phyloP scores from a whole-genome alignment of 352 stramenopile species.

The Nannochloropsis limnetica region DNA sequence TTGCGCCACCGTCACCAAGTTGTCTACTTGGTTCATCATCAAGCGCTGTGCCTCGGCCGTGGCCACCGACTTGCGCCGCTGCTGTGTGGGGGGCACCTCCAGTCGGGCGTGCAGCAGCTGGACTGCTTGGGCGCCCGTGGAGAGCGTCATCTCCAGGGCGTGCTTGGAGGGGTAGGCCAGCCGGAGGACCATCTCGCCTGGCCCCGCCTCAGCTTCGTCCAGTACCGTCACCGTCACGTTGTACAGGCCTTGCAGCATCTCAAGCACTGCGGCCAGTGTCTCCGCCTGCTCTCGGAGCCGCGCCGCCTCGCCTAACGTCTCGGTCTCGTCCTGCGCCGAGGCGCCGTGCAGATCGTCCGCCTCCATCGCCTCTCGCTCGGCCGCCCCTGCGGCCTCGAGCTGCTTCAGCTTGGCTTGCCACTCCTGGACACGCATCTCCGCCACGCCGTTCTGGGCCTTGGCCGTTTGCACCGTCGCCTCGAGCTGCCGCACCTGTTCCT shows the following conservation, averaged over 20 bases:
- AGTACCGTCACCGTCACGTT: not conserved
- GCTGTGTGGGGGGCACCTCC: not conserved
- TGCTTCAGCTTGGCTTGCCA: not conserved
- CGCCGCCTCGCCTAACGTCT: not conserved
- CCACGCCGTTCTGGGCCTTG: not conserved
- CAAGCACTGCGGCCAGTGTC: not conserved
- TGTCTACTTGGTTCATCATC: constrained; percentile 30
- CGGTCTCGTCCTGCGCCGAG: not conserved
- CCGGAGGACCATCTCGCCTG: not conserved
- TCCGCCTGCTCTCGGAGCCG: not conserved
- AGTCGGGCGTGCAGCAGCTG: constrained; percentile 1
- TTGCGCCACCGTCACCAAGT: not conserved
- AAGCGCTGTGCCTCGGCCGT: not conserved
- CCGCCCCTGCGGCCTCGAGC: not conserved
- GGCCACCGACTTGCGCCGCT: constrained; percentile 8
- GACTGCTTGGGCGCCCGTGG: not conserved
- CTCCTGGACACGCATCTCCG: not conserved
- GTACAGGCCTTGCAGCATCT: constrained; percentile 31
- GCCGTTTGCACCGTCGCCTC: not conserved
- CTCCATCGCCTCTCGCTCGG: not conserved
- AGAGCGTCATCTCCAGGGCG: constrained; percentile 3
- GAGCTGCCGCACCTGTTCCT: not conserved
- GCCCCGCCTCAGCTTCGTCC: not conserved
- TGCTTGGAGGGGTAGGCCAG: not conserved
- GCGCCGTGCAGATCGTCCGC: not conserved